A percentile compares a stretch with the other conserved stretches of the same genome.
phyloP scores from a whole-genome alignment of 2,329 filamentous ascomycete genomes.

The Trichoderma sp. region DNA sequence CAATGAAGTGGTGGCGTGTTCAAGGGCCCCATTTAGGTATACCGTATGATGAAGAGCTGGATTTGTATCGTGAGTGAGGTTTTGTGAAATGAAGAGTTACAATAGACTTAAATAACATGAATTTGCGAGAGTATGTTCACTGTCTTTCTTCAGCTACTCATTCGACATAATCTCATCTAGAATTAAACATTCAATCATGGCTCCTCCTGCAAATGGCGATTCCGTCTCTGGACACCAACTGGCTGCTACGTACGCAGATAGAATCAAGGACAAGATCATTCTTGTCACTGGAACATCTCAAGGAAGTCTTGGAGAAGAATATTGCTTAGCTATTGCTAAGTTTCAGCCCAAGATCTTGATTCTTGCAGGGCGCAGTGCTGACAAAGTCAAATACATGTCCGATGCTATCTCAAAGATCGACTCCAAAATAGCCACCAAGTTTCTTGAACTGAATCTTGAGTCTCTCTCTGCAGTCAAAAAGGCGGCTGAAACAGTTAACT shows the following conservation, averaged over 20 bases:
- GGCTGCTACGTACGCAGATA: neutral
- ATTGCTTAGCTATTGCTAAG: constrained; percentile 38
- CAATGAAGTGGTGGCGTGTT: neutral
- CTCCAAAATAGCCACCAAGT: constrained; percentile 32
- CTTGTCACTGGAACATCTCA: constrained; percentile 43
- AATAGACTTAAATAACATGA: neutral
- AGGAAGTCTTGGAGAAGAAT: constrained; percentile 37
- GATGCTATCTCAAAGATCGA: constrained; percentile 35
- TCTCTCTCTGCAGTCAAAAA: constrained; percentile 36
- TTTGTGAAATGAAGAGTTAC: fast-evolving
- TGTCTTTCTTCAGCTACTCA: neutral
- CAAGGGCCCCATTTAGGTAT: neutral
- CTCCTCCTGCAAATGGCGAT: neutral
- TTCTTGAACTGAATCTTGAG: constrained; percentile 36
- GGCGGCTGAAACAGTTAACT: constrained; percentile 35
- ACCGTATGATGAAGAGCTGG: neutral
- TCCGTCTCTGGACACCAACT: neutral
- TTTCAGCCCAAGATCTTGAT: constrained; percentile 42
- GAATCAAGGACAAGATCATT: constrained; percentile 34
- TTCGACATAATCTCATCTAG: neutral
- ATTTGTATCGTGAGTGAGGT: neutral
- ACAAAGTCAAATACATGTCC: constrained; percentile 39
- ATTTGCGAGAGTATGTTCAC: neutral
- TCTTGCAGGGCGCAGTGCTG: constrained; percentile 42
- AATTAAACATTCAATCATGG: neutral